These are phyloP conservation scores for Ganoderma sp. DNA, from an alignment of 1,284 basidiomycete species.

Conservation along the genomic window DNA sequence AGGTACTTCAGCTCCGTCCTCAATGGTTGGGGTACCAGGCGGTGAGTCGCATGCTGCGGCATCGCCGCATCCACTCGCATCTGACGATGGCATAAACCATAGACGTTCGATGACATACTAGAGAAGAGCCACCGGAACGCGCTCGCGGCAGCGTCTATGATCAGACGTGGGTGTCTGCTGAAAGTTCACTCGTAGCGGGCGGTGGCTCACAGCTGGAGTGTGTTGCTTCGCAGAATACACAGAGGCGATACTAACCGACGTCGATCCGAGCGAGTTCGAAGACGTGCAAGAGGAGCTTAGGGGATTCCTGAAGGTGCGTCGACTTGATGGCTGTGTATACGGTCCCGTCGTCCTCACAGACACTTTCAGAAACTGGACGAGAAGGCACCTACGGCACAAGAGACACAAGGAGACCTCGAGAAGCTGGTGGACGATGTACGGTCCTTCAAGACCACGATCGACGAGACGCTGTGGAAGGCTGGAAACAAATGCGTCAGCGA, in stretches of 20 bases:
- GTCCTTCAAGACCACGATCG: conserved; percentile 8
- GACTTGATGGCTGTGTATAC: too few relatives aligned
- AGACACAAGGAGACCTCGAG: conserved; percentile 12
- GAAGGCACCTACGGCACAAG: conserved; percentile 7
- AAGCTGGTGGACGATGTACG: conserved; percentile 11
- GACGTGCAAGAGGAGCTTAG: conserved; percentile 8
- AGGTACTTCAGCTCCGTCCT: conserved; percentile 4
- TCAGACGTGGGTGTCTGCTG: conserved; percentile 10
- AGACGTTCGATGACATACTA: conserved; percentile 12
- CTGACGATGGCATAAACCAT: neutral
- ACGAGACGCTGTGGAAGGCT: conserved; percentile 8
- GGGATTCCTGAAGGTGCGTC: conserved; percentile 8
- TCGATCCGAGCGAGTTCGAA: conserved; percentile 8
- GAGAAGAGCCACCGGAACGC: conserved; percentile 15
- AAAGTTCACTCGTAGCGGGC: too few relatives aligned
- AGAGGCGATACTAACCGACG: conserved; percentile 12
- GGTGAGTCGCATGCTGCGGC: neutral
- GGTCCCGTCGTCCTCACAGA: neutral
- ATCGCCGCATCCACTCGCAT: neutral
- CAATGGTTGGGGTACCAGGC: neutral
- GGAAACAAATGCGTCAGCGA: conserved; percentile 8
- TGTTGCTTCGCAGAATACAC: conserved; percentile 6
- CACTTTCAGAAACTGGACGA: conserved; percentile 9
- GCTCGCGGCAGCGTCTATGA: conserved; percentile 12
- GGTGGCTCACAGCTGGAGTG: neutral